These are phyloP conservation scores for Dendrobium catenatum DNA, from an alignment of 106 monocot genomes.

Conservation along the genomic window DNA sequence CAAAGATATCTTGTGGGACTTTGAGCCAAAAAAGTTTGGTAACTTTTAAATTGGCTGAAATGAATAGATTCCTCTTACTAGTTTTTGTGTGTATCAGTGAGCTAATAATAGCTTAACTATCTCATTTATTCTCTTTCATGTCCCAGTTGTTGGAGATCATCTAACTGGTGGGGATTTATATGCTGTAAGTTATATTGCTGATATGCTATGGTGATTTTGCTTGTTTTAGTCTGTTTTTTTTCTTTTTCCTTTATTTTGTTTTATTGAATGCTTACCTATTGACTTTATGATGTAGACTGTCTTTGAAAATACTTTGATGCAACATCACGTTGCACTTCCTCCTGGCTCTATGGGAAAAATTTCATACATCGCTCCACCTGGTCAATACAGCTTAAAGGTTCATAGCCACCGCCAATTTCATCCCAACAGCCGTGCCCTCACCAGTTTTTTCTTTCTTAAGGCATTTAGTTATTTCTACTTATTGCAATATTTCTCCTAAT, in stretches of 20 bases:
- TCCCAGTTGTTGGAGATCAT: conserved; percentile 74
- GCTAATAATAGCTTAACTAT: not conserved
- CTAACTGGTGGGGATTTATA: conserved; percentile 97
- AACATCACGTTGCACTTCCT: conserved; percentile 86
- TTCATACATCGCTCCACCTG: conserved; percentile 73
- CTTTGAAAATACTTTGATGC: conserved; percentile 92
- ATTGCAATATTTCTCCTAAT: too few species aligned
- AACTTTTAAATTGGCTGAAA: conserved; percentile 6
- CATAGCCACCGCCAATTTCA: not conserved
- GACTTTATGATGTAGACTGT: conserved; percentile 50
- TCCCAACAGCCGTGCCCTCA: not conserved
- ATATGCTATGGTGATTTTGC: not conserved
- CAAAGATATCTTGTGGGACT: conserved; percentile 88
- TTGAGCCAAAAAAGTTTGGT: conserved; percentile 87
- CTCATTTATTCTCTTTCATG: conserved; percentile 1
- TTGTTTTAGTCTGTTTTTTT: not conserved
- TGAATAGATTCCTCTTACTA: not conserved
- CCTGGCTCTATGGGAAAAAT: conserved; percentile 98
- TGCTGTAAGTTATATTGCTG: conserved; percentile 63
- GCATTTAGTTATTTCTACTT: not conserved
- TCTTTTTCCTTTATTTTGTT: not conserved
- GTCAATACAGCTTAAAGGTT: conserved; percentile 88
- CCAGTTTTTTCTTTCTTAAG: not conserved
- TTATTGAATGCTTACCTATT: not conserved
- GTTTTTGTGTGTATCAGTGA: not conserved